Conservation (phyloP, 2,329 filamentous ascomycete species). For the Talaromyces amestolkiae region DNA sequence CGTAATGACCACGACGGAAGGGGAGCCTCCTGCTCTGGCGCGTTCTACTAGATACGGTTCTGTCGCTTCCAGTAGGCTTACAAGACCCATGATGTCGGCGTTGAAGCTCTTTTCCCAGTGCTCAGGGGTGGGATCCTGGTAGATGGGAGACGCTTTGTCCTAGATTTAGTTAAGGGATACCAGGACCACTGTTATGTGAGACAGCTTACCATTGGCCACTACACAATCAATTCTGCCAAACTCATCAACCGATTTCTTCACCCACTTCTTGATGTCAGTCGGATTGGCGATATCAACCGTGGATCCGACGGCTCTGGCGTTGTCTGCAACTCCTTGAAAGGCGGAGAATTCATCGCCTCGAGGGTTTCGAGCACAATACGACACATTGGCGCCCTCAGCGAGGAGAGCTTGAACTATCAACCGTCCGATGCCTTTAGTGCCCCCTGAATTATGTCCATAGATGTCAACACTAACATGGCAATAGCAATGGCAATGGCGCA, state of each 20-base stretch:
- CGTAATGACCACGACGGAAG: conserved; percentile 5
- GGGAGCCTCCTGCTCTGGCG: conserved; percentile 2
- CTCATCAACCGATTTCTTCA: background rate
- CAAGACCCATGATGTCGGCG: conserved; percentile 6
- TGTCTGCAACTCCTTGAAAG: background rate
- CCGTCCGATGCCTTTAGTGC: background rate
- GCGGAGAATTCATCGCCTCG: background rate
- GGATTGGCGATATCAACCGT: background rate
- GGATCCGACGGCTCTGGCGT: background rate
- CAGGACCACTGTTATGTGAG: background rate
- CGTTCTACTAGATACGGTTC: background rate
- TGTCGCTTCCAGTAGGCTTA: background rate
- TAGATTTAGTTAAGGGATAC: background rate
- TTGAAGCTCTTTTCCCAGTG: conserved; percentile 5
- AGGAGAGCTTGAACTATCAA: background rate
- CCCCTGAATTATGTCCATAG: background rate
- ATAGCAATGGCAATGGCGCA: too few relatives aligned
- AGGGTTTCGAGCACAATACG: background rate
- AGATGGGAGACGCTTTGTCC: background rate
- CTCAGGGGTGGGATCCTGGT: background rate
- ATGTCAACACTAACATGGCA: background rate
- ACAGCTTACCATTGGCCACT: background rate
- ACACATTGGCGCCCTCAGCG: background rate
- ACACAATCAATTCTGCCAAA: background rate
- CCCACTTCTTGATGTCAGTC: background rate